Base-by-base conservation (phyloP, 352 stramenopile genomes). In the Blastocystis sp. region DNA sequence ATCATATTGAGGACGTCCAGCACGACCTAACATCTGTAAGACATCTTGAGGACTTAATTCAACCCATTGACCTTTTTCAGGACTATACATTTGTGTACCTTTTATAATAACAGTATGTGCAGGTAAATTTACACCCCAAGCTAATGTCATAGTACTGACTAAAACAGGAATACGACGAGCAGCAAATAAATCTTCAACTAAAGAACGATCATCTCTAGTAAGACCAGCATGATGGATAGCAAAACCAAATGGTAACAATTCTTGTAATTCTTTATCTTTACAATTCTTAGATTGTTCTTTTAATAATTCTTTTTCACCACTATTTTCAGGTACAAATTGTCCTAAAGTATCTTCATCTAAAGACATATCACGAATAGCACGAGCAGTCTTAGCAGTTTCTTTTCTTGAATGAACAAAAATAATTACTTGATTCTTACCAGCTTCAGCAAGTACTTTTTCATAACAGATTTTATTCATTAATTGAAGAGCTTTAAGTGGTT, bases 391-490 rank as follows among this genome's bases (percentile, higher is more conserved):
- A 0, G 79, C 83, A 6, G 88, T 96, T 58, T 98, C 91, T 30
- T 94, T 94, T 32, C 92, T 82, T 28, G 84, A 95, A 68, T 98
- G 91, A 16, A 95, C 88, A 70, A 99, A 99, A 47, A 99, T 95
- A 0, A 99, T 71, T 32, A 98, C 84, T 64, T 99, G 90, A 72
- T 95, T 94, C 62, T 91, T 84, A 56, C 69, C 86, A 4, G 84
- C 84, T 65, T 96, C 86, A 32, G 84, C 75, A 24, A 93, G 65
- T 11, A 72, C 49, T 68, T 98, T 98, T 57, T 98, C 91, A 68
- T 96, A 99, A 65, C 88, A 96, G 62, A 99, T 95, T 58, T 96
- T 84, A 73, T 99, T 99, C 80, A 96, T 95, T 67, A 96, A 73
- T 36, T 90, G 79, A 65, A 98, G 94, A 1, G 88, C 78, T 71